phyloP scores from a whole-genome alignment of 768 basidiomycete species.

The Pholiota microspora region DNA sequence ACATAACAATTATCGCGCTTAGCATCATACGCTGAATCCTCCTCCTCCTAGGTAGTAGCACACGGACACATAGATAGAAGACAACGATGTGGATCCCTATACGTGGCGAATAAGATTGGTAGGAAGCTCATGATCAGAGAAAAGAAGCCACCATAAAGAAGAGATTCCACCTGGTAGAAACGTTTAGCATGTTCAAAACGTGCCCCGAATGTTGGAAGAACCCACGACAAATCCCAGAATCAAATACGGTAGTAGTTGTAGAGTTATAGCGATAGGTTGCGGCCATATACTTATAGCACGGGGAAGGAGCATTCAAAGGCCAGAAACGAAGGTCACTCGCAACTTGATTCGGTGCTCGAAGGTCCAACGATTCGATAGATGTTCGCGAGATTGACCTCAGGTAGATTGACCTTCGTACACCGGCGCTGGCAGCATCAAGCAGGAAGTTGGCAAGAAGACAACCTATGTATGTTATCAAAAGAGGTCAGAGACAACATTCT shows the following conservation, averaged over 20 bases:
- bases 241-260: not conserved
- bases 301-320: not conserved
- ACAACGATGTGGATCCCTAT: not conserved
- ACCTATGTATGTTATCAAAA: too few species aligned
- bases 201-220: not conserved
- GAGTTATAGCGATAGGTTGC: not conserved
- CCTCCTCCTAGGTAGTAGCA: not conserved
- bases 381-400: not conserved
- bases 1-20: not conserved
- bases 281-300: not conserved
- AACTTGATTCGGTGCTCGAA: not conserved
- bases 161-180: not conserved
- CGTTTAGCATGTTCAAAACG: not conserved
- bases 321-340: not conserved
- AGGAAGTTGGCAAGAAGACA: not conserved
- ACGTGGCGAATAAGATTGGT: not conserved
- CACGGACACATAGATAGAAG: not conserved
- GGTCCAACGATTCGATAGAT: not conserved
- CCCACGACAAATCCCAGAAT: not conserved
- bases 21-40: constrained; percentile 1
- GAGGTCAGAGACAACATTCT: too few species aligned
- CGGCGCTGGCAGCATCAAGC: not conserved
- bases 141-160: not conserved
- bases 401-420: not conserved
- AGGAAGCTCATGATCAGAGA: not conserved